phyloP scores from a whole-genome alignment of 257 asterid species.

The Eustoma russellianum region DNA sequence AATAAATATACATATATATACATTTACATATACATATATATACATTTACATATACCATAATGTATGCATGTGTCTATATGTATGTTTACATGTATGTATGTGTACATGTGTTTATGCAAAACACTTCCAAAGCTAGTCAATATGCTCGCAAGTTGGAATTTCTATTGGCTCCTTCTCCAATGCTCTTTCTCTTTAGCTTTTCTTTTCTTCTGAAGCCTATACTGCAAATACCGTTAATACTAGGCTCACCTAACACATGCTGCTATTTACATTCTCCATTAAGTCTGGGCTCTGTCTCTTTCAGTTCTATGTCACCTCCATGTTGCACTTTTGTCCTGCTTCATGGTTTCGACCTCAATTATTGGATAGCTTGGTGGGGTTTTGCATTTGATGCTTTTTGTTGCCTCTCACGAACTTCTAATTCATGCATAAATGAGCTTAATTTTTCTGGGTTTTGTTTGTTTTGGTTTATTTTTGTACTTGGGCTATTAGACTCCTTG shows the following conservation, averaged over 20 bases:
- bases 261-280: not conserved
- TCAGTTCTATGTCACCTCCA: slow-evolving; percentile 6
- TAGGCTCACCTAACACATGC: slow-evolving; percentile 14
- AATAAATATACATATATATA: too few relatives aligned
- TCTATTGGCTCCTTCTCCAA: not conserved
- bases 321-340: slow-evolving; percentile 8
- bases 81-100: too few relatives aligned
- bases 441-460: slow-evolving; percentile 1
- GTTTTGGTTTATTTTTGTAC: not conserved
- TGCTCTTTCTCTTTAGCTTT: not conserved
- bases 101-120: too few relatives aligned
- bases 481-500: not conserved
- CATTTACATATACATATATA: too few relatives aligned
- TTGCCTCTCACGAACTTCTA: slow-evolving; percentile 3
- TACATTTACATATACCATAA: too few relatives aligned
- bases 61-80: too few relatives aligned
- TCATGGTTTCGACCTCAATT: not conserved
- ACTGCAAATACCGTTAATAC: slow-evolving; percentile 11
- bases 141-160: too few relatives aligned
- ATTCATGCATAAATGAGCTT: not conserved
- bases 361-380: slow-evolving; percentile 12
- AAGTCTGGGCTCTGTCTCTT: slow-evolving; percentile 7
- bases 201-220: slow-evolving; percentile 3
- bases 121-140: too few relatives aligned
- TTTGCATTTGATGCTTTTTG: slow-evolving; percentile 2